Conservation (phyloP, 2,329 filamentous ascomycete species). For the Grosmannia huntii region DNA sequence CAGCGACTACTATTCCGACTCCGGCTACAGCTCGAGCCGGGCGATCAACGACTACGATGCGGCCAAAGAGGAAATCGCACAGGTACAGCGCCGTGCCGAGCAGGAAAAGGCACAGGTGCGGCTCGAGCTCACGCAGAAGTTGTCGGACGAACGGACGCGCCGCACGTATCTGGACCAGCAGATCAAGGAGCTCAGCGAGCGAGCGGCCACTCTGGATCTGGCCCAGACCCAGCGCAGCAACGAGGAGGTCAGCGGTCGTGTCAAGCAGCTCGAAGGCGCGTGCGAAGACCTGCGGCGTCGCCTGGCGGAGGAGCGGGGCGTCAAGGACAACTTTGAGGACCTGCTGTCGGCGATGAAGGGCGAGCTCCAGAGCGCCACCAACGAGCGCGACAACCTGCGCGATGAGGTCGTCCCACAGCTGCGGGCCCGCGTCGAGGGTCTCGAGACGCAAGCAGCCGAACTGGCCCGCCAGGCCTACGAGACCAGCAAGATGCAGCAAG, state of each 20-base stretch:
- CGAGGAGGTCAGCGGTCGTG: slow-evolving; percentile 42
- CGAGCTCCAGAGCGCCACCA: slow-evolving; percentile 69
- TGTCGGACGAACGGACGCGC: slow-evolving; percentile 73
- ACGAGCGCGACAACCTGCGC: slow-evolving; percentile 82
- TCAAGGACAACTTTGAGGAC: slow-evolving; percentile 90
- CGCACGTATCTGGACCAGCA: slow-evolving; percentile 70
- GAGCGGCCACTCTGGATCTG: slow-evolving; percentile 51
- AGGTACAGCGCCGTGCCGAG: slow-evolving; percentile 69
- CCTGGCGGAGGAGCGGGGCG: slow-evolving; percentile 70
- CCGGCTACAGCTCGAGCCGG: slow-evolving; percentile 68
- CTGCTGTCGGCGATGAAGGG: slow-evolving; percentile 70
- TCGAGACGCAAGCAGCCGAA: slow-evolving; percentile 62
- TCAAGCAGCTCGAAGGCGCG: slow-evolving; percentile 66
- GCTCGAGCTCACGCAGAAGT: slow-evolving; percentile 69
- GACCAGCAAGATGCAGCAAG: slow-evolving; percentile 74
- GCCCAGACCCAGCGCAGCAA: slow-evolving; percentile 35
- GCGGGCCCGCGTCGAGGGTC: slow-evolving; percentile 60
- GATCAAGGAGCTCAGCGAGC: slow-evolving; percentile 69
- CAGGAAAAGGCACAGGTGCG: slow-evolving; percentile 83
- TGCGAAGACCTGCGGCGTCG: slow-evolving; percentile 76
- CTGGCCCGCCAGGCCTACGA: slow-evolving; percentile 66
- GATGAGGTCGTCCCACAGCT: slow-evolving; percentile 79
- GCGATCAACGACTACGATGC: slow-evolving; percentile 51
- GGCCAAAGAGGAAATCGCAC: slow-evolving; percentile 62
- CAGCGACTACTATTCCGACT: slow-evolving; percentile 97